phyloP scores from a whole-genome alignment of 2,329 filamentous ascomycete species.

The Alternaria gaisen region DNA sequence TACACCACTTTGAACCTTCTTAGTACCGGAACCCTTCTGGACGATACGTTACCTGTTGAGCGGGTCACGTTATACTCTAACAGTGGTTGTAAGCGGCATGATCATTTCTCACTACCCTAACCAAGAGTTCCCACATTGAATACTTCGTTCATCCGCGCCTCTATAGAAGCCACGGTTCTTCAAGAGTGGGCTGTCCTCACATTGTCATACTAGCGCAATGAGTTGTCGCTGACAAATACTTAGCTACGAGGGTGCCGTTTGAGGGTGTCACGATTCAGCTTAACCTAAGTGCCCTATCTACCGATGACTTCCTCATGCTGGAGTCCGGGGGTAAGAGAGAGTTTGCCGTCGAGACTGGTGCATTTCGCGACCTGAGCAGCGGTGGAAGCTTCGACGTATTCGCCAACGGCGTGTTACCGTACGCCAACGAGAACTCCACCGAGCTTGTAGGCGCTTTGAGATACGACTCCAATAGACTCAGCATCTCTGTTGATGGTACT shows the following conservation, averaged over 20 bases:
- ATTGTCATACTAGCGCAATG: not conserved
- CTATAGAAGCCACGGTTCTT: not conserved
- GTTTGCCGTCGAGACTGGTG: not conserved
- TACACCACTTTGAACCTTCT: slow-evolving; percentile 60
- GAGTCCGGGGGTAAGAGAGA: not conserved
- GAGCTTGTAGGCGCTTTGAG: slow-evolving; percentile 64
- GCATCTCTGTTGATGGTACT: slow-evolving; percentile 65
- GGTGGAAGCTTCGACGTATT: slow-evolving; percentile 55
- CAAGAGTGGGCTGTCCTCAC: not conserved
- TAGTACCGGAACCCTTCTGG: slow-evolving; percentile 64
- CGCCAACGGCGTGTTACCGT: slow-evolving; percentile 58
- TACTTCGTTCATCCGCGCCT: not conserved
- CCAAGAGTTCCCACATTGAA: not conserved
- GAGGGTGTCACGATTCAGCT: not conserved
- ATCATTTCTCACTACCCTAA: not conserved
- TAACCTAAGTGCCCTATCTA: not conserved
- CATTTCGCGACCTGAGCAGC: not conserved
- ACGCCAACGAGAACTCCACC: slow-evolving; percentile 58
- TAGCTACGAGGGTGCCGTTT: not conserved
- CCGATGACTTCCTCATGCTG: not conserved
- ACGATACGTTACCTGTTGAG: slow-evolving; percentile 60
- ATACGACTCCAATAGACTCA: slow-evolving; percentile 68
- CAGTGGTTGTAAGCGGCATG: slow-evolving; percentile 44
- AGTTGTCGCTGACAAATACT: not conserved
- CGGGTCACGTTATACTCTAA: slow-evolving; percentile 62